Percentiles rank a stretch among this genome's conserved stretches.
These are phyloP conservation scores for Solanum chilense DNA, from an alignment of 257 asterid genomes.

Conservation along the genomic window DNA sequence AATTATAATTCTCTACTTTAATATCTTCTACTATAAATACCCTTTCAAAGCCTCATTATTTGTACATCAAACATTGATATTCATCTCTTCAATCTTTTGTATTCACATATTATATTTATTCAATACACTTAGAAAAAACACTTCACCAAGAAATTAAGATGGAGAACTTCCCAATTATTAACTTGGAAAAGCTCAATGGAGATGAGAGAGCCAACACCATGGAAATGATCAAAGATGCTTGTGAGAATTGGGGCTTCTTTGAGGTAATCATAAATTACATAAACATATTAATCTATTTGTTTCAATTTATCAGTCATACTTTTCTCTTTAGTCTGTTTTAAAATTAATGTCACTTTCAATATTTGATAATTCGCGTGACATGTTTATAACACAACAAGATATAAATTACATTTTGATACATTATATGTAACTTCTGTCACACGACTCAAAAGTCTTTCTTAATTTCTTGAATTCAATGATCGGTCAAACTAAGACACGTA, in stretches of 20 bases:
- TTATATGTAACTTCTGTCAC: not conserved
- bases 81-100: not conserved
- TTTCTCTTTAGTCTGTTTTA: not conserved
- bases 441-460: not conserved
- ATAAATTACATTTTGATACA: not conserved
- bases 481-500: not conserved
- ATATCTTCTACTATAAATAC: not conserved
- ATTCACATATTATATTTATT: not conserved
- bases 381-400: not conserved
- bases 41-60: not conserved
- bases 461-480: not conserved
- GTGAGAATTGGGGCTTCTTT: slow-evolving; percentile 21
- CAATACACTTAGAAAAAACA: not conserved
- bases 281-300: not conserved
- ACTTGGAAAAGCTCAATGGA: slow-evolving; percentile 8
- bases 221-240: slow-evolving; percentile 6
- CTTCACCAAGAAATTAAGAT: not conserved
- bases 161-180: slow-evolving; percentile 9
- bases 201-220: slow-evolving; percentile 1
- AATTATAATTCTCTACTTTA: not conserved
- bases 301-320: not conserved
- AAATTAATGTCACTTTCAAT: not conserved
- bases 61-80: not conserved
- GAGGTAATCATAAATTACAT: not conserved
- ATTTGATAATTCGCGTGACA: not conserved